phyloP scores from a whole-genome alignment of 306 rosid species.

The Castanea mollissima region DNA sequence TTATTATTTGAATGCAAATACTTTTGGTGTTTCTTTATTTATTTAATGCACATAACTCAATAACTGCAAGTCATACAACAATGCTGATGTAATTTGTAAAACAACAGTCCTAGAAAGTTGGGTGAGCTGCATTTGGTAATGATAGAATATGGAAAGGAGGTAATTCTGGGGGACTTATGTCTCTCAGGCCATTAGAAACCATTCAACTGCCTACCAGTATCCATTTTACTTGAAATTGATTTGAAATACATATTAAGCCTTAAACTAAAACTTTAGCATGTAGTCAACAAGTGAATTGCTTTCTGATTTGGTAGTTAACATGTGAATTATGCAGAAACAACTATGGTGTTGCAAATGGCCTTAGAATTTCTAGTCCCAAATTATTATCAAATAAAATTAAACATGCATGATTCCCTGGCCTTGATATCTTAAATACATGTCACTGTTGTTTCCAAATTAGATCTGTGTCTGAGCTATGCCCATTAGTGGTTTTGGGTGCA shows the following conservation, averaged over 20 bases:
- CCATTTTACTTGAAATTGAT: neutral
- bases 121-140: neutral
- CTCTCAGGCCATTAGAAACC: neutral
- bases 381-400: neutral
- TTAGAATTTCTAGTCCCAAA: neutral
- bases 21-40: neutral
- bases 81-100: neutral
- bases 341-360: neutral
- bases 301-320: neutral
- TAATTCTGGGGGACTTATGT: neutral
- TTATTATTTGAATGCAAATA: neutral
- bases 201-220: neutral
- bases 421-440: too few species aligned
- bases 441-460: neutral
- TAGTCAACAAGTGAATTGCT: neutral
- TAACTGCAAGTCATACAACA: neutral
- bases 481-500: neutral
- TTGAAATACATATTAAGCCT: neutral
- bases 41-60: neutral
- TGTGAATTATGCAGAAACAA: neutral
- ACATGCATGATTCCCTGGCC: neutral
- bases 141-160: neutral
- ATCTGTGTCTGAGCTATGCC: neutral
- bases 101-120: neutral
- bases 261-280: neutral